Percentiles rank a stretch among this genome's conserved stretches.
These are phyloP conservation scores for Sclerotinia minor DNA, from an alignment of 2,329 filamentous ascomycete genomes.

Conservation along the genomic window DNA sequence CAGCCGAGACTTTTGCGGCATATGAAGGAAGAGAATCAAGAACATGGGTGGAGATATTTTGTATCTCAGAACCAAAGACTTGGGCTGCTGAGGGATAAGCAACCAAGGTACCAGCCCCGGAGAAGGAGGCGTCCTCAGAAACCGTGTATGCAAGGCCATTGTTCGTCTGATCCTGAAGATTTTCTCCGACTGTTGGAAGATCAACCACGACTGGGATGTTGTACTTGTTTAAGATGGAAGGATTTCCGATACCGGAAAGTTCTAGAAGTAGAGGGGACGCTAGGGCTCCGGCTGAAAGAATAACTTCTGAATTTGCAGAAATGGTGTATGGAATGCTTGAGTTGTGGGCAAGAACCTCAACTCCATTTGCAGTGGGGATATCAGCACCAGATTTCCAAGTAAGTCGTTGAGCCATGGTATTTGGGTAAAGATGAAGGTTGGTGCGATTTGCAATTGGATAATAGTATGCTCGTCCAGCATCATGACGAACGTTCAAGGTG, in stretches of 20 bases:
- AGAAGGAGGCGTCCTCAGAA: slow-evolving; percentile 34
- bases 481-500: slow-evolving; percentile 43
- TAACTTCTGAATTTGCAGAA: slow-evolving; percentile 38
- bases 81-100: slow-evolving; percentile 10
- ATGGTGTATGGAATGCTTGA: slow-evolving; percentile 31
- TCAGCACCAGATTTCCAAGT: slow-evolving; percentile 18
- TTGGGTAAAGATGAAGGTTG: slow-evolving; percentile 42
- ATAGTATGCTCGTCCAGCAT: slow-evolving; percentile 48
- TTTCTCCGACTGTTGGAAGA: slow-evolving; percentile 34
- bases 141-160: slow-evolving; percentile 13
- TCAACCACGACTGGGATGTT: slow-evolving; percentile 25
- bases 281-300: slow-evolving; percentile 38
- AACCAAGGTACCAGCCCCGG: not conserved
- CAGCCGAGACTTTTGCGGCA: slow-evolving; percentile 38
- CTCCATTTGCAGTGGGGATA: slow-evolving; percentile 44
- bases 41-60: slow-evolving; percentile 9
- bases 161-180: slow-evolving; percentile 36
- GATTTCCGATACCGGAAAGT: slow-evolving; percentile 42
- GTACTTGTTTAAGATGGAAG: slow-evolving; percentile 25
- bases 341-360: slow-evolving; percentile 30
- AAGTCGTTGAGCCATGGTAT: slow-evolving; percentile 29
- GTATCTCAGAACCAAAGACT: slow-evolving; percentile 12
- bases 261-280: slow-evolving; percentile 42
- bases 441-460: slow-evolving; percentile 43
- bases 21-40: slow-evolving; percentile 12